phyloP scores from a whole-genome alignment of 352 stramenopile genomes.

The Phytophthora hybrid region DNA sequence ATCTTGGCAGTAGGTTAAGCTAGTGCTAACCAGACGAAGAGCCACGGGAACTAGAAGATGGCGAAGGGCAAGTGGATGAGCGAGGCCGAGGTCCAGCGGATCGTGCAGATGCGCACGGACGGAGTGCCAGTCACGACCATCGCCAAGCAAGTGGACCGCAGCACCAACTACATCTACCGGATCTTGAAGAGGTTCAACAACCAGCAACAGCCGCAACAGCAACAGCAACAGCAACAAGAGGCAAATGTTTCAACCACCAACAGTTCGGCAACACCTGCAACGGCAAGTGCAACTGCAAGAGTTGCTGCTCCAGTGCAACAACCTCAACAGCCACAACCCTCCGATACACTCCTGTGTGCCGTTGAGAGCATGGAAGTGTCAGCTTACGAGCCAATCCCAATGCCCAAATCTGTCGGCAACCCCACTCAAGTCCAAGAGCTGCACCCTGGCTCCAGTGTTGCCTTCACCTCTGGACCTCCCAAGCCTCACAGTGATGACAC shows the following conservation, averaged over 20 bases:
- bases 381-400: constrained; percentile 30
- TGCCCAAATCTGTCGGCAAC: constrained; percentile 16
- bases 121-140: constrained; percentile 52
- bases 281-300: background rate
- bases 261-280: background rate
- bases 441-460: constrained; percentile 12
- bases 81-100: constrained; percentile 45
- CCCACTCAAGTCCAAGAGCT: constrained; percentile 9
- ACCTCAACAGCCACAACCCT: background rate
- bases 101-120: constrained; percentile 49
- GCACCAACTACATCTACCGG: constrained; percentile 48
- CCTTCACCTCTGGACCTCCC: constrained; percentile 6
- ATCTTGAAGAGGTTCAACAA: constrained; percentile 38
- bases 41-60: constrained; percentile 39
- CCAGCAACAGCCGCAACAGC: background rate
- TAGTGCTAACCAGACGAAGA: constrained; percentile 7
- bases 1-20: background rate
- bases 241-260: background rate
- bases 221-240: constrained; percentile 3
- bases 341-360: constrained; percentile 22
- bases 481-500: constrained; percentile 6
- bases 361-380: constrained; percentile 43
- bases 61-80: constrained; percentile 52
- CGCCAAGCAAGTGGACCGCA: constrained; percentile 44
- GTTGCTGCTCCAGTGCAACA: background rate